A percentile compares a stretch with the other conserved stretches of the same genome.
phyloP scores from a whole-genome alignment of 176 grass and related monocot species.

The Hsuehochloa calcarea region DNA sequence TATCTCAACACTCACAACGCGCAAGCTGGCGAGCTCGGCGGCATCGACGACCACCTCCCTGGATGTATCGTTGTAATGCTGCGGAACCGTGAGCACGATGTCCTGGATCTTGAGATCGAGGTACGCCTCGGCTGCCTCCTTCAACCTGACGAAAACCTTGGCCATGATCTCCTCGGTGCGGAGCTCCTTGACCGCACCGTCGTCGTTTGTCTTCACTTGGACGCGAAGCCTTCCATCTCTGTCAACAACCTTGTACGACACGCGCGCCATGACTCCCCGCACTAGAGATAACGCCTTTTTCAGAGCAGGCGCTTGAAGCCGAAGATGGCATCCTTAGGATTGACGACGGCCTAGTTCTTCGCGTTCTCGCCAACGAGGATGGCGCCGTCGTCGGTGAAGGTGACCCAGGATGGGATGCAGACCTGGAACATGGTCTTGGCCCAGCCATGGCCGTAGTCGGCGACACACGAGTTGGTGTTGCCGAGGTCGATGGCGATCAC shows the following conservation, averaged over 20 bases:
- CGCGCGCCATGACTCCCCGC: neutral
- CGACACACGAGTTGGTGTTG: constrained; percentile 30
- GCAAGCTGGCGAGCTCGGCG: neutral
- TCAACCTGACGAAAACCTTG: neutral
- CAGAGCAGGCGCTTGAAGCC: constrained; percentile 21
- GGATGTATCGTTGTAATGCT: neutral
- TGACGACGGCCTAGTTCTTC: neutral
- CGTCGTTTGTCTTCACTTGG: neutral
- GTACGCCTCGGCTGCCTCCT: neutral
- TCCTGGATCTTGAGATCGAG: neutral
- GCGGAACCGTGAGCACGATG: neutral
- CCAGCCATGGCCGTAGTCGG: neutral
- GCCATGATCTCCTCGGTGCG: neutral
- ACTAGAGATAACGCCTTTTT: too few species aligned
- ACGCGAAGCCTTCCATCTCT: neutral
- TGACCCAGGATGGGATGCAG: constrained; percentile 15
- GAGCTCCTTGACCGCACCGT: neutral
- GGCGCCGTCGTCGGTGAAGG: neutral
- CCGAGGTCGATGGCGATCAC: neutral
- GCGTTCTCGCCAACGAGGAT: constrained; percentile 7
- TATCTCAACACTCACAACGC: too few species aligned
- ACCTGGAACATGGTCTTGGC: neutral
- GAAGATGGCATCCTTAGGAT: neutral
- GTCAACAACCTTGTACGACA: neutral
- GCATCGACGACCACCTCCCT: neutral